Evolutionary conservation across 257 asterid genomes (phyloP), one percentile per base, ranked within the genome.

Genomic region (Plantago elongata): DNA sequence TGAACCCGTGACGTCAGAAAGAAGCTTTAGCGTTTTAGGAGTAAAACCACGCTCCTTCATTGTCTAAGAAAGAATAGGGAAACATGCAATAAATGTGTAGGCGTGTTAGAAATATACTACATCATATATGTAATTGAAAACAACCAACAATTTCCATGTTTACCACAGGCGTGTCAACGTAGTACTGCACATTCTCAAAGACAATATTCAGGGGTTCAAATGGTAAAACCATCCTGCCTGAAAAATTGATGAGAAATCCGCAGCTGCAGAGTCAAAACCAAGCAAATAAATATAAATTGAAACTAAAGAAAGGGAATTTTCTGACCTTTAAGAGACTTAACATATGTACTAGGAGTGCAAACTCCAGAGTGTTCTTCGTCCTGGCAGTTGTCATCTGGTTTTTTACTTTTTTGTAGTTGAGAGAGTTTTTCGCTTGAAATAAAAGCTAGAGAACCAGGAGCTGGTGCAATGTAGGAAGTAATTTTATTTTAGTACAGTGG

Each of bases 141-240:
- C 38, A 15, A 45, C 52, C 8, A 45, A 9, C 50, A 63, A 56
- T 55, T 45, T 45, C n/a, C 37, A 54, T 58, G 12, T 42, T 72
- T 75, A 85, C 94, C 80, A 16, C 9, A 16, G 88, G 86, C 13
- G 84, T 71, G 17, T 78, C 86, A 22, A 83, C 54, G 34, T 63
- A 80, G 74, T 83, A 85, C 15, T 82, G 84, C 58, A 85, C 75
- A 45, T 83, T 79, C 61, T 77, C 68, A 74, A 85, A 85, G 56
- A 76, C 81, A 11, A 85, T 54, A 42, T 68, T 67, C 14, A 72
- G 64, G n/a, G 86, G 84, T 69, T 85, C 84, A 69, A 82, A 85
- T 38, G 94, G 94, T 60, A 85, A 75, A 50, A 76, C 84, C 87
- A 83, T 77, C 69, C 66, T 75, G 11, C 73, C 94, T 83, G 82